A percentile compares a stretch with the other conserved stretches of the same genome.
Evolutionary conservation across 164 flowering plant species (phyloP).

Genomic region (Nelumbo lutea): DNA sequence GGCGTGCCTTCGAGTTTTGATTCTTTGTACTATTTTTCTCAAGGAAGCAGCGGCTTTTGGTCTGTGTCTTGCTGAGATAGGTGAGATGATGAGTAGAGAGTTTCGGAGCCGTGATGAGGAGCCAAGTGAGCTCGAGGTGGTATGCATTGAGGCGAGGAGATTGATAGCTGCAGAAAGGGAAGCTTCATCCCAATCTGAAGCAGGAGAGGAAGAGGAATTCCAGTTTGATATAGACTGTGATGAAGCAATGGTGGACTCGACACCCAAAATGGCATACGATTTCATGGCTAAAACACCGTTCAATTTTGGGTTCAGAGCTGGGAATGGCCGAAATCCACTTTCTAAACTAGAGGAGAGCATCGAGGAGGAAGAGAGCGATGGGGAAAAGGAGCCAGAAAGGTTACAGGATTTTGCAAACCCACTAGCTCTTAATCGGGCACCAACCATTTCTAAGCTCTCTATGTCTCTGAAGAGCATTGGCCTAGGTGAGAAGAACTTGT

Average conservation of each 20-base stretch:
- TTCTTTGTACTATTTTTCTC: conserved; percentile 53
- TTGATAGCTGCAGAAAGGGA: conserved; percentile 22
- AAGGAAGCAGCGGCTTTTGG: conserved; percentile 59
- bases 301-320: conserved; percentile 16
- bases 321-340: conserved; percentile 27
- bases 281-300: conserved; percentile 8
- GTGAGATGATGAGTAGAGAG: conserved; percentile 73
- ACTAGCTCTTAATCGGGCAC: conserved; percentile 14
- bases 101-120: conserved; percentile 43
- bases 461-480: conserved; percentile 50
- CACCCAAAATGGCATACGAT: conserved; percentile 18
- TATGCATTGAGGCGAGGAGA: conserved; percentile 53
- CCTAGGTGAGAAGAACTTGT: conserved; percentile 43
- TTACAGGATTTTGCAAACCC: conserved; percentile 6
- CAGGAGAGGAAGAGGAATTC: conserved; percentile 29
- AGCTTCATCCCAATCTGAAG: conserved; percentile 8
- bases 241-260: conserved; percentile 20
- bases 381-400: conserved; percentile 11
- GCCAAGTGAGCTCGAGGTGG: conserved; percentile 59
- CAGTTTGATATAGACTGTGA: conserved; percentile 46
- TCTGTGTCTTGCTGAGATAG: conserved; percentile 58
- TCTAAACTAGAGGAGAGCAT: conserved; percentile 40
- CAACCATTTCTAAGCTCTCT: conserved; percentile 52
- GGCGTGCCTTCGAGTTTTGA: conserved; percentile 53
- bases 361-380: conserved; percentile 30